Evolutionary conservation across 805 yeast species (phyloP).

Genomic region (Candida oleophila): DNA sequence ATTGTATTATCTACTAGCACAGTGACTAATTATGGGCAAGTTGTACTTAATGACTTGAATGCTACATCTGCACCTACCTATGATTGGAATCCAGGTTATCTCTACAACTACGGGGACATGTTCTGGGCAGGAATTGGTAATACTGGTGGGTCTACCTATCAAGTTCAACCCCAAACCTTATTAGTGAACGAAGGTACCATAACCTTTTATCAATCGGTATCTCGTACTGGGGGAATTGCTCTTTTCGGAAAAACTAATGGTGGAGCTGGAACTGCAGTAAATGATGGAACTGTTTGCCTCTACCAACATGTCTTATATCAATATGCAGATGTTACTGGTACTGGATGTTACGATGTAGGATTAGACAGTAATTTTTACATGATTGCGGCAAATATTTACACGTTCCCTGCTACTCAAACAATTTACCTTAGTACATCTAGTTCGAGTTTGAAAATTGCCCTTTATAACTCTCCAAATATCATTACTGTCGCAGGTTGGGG

Average conservation of each 20-base stretch:
- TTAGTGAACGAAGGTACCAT: slow-evolving; percentile 7
- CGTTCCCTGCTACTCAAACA: slow-evolving; percentile 13
- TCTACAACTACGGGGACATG: slow-evolving; percentile 3
- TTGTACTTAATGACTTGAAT: slow-evolving; percentile 1
- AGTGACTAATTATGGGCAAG: not conserved
- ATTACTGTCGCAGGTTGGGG: slow-evolving; percentile 26
- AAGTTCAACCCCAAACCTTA: not conserved
- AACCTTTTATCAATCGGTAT: slow-evolving; percentile 3
- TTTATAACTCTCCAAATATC: not conserved
- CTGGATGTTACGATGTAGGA: slow-evolving; percentile 19
- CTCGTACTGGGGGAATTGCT: not conserved
- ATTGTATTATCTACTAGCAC: not conserved
- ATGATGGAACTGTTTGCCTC: slow-evolving; percentile 15
- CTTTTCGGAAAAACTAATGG: not conserved
- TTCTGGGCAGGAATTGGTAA: slow-evolving; percentile 6
- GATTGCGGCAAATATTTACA: slow-evolving; percentile 11
- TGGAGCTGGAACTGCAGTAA: slow-evolving; percentile 8
- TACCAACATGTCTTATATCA: slow-evolving; percentile 12
- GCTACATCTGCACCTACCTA: slow-evolving; percentile 4
- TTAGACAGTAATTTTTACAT: slow-evolving; percentile 12
- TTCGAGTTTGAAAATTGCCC: slow-evolving; percentile 1
- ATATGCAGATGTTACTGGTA: slow-evolving; percentile 12
- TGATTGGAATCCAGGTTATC: not conserved
- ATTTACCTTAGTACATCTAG: slow-evolving; percentile 11
- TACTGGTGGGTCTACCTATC: not conserved